Evolutionary conservation across 176 grass and related monocot species (phyloP), one percentile per base, ranked within the genome.

Genomic region (Eragrostis curvula): DNA sequence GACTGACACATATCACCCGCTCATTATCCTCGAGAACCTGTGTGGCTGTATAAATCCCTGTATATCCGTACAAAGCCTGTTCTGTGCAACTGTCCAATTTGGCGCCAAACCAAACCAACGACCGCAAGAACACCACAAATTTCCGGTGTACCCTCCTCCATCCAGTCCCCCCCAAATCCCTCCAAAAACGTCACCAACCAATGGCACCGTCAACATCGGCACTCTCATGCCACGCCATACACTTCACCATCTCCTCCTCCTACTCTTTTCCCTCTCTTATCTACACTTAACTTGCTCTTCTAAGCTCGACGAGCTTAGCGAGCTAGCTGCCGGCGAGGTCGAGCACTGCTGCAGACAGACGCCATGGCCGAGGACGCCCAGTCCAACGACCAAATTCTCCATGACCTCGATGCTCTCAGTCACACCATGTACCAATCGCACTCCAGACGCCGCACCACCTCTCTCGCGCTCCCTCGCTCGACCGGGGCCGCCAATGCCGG

Each of bases 401-500:
- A 66, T 2, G 96, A 96, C 64, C 96, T 99, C 20, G 96, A 99
- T 86, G 80, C 87, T 29, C 88, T 99, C 56, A 99, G 88, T 63
- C 91, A 89, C 85, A 86, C 91, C n/a, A 78, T 99, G 12, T 99
- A 90, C 89, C 93, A 99, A 84, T 52, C 91, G 55, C 93, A 94
- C 80, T 90, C 46, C 40, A 84, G 86, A 47, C 93, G 96, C 57
- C 88, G 96, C 39, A 85, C 85, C 8, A 80, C 85, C 9, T 99
- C 96, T 14, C 87, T 96, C 15, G 96, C 44, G 55, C 82, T 95
- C 36, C 89, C 79, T 5, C 93, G 90, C 68, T 79, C 90, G 7
- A 45, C 71, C 63, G 81, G 64, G 7, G 59, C 42, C 44, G 47
- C 5, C 6, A 51, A 77, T 68, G 74, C 65, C 62, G 28, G n/a